Evolutionary conservation across 2,329 filamentous ascomycete genomes (phyloP).

Genomic region (Trichoderma arundinaceum): DNA sequence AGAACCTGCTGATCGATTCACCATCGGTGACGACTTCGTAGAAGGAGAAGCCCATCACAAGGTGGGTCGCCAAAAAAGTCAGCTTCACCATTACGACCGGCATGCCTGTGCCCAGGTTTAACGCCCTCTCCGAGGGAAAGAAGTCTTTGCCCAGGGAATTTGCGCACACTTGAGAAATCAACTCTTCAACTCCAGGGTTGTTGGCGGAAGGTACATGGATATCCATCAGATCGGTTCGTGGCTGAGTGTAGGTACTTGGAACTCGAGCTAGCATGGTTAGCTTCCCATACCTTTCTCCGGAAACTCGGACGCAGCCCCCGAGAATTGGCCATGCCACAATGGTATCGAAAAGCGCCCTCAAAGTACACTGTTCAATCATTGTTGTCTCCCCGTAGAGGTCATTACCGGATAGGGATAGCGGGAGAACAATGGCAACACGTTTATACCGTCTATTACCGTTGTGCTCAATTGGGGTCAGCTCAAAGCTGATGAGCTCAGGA

Average conservation of each 20-base stretch:
- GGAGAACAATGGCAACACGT: neutral
- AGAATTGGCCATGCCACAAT: neutral
- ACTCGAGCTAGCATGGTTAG: neutral
- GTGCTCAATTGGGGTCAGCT: neutral
- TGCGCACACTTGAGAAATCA: neutral
- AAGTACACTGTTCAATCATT: neutral
- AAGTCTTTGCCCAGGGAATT: neutral
- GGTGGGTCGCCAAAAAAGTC: neutral
- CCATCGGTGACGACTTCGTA: neutral
- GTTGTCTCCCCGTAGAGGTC: neutral
- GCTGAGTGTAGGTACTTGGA: neutral
- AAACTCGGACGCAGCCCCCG: neutral
- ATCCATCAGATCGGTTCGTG: neutral
- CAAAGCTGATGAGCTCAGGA: neutral
- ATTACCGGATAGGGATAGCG: neutral
- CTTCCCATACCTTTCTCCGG: neutral
- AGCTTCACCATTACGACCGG: neutral
- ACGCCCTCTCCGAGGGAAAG: neutral
- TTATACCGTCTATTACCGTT: neutral
- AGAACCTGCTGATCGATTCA: neutral
- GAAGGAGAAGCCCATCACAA: constrained; percentile 7
- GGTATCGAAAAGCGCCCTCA: neutral
- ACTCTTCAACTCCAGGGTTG: neutral
- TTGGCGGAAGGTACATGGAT: neutral
- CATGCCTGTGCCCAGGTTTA: neutral